Evolutionary conservation across 805 yeast genomes (phyloP), one percentile per base, ranked within the genome.

Genomic region (Metschnikowia drakensbergensis): DNA sequence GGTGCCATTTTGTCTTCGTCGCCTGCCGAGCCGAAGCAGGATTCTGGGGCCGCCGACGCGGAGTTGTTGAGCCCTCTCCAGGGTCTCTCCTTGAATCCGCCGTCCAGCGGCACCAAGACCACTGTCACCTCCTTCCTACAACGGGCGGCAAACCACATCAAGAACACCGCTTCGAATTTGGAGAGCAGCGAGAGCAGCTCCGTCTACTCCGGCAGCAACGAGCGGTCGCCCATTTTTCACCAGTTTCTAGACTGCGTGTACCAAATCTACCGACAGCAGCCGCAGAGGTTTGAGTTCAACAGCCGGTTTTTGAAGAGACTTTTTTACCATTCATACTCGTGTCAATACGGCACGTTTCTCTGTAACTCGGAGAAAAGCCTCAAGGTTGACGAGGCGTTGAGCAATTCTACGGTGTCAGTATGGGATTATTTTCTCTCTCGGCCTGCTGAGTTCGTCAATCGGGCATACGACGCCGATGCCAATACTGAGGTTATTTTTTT

Each of bases 401-500:
- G 58, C 6, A 57, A 65, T 3, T 69, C 74, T 9, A 86, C 97
- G 0, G 75, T 87, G 31, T 82, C 92, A 10, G 96, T 86, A 1
- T 91, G 98, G 98, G 96, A 91, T 65, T 91, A 94, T 62, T 92
- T 94, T 69, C 73, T 82, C 47, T 86, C 96, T 5, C 72, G 97
- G 25, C 73, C 74, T 17, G 64, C 64, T 8, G 96, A 91, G 62
- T 92, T 91, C 60, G 66, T 76, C 1, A 86, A 86, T 62, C 64
- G 66, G 17, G 59, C 57, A 2, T 88, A 77, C 59, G 68, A 66
- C 11, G 72, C 71, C 32, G 36, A 6, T 6, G 37, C 35, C 23
- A 34, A 37, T 17, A 23, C 17, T 3, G 51, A 42, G 10, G 79
- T 73, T 42, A 62, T 88, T 1, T 79, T 80, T 42, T 89, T 92